A percentile compares a stretch with the other conserved stretches of the same genome.
phyloP scores from a whole-genome alignment of 805 yeast genomes.

The Maudiozyma bulderi region DNA sequence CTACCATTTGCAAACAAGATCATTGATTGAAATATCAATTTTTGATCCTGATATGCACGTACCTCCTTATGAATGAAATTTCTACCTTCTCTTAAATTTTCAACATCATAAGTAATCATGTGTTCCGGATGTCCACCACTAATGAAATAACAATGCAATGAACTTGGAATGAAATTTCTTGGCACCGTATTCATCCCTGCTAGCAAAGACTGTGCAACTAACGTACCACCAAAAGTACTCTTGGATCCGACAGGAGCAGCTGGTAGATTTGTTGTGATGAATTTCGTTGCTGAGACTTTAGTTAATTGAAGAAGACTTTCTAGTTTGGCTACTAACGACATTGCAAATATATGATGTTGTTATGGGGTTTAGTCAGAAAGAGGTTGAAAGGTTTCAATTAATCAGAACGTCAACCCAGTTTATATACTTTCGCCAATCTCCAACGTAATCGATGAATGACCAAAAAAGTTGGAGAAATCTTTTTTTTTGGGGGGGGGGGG shows the following conservation, averaged over 20 bases:
- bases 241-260: constrained; percentile 44
- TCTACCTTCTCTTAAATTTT: constrained; percentile 42
- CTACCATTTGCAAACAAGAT: constrained; percentile 33
- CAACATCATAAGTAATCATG: constrained; percentile 46
- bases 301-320: constrained; percentile 16
- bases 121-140: constrained; percentile 39
- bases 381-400: no score
- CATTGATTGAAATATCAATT: constrained; percentile 42
- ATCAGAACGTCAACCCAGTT: no score
- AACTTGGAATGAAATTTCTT: constrained; percentile 41
- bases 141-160: constrained; percentile 55
- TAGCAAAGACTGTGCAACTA: constrained; percentile 53
- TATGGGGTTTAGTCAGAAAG: no score
- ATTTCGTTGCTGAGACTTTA: constrained; percentile 13
- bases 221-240: constrained; percentile 65
- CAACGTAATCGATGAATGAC: no score
- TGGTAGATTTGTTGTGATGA: constrained; percentile 17
- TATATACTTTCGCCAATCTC: no score
- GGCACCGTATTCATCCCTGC: constrained; percentile 49
- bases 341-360: neutral
- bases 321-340: constrained; percentile 6
- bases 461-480: no score
- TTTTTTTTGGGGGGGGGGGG: no score
- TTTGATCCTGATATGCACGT: constrained; percentile 43
- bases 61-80: constrained; percentile 46